phyloP scores from a whole-genome alignment of 2,329 filamentous ascomycete species.

The Aspergillus oerlinghausenensis region DNA sequence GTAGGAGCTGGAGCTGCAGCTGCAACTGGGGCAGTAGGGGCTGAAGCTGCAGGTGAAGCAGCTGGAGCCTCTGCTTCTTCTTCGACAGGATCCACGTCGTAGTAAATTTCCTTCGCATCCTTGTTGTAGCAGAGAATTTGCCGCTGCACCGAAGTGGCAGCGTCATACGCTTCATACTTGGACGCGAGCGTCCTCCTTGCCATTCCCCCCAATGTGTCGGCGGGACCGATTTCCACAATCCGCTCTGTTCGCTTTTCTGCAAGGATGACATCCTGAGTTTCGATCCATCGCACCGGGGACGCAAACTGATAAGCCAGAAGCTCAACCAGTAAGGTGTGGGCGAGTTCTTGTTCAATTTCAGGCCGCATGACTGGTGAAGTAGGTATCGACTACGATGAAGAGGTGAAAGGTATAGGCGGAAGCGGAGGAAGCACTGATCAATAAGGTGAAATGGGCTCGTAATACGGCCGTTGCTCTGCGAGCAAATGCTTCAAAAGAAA shows the following conservation, averaged over 20 bases:
- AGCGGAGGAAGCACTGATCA: background rate
- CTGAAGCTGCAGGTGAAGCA: constrained; percentile 34
- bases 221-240: constrained; percentile 95
- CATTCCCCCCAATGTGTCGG: constrained; percentile 96
- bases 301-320: constrained; percentile 99
- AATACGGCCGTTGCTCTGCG: background rate
- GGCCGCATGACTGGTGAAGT: constrained; percentile 70
- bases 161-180: constrained; percentile 98
- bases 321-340: constrained; percentile 96
- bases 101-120: constrained; percentile 98
- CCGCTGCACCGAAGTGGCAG: constrained; percentile 89
- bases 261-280: constrained; percentile 99
- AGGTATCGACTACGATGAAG: constrained; percentile 13
- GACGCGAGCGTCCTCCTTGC: constrained; percentile 90
- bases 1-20: constrained; percentile 52
- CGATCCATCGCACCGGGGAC: constrained; percentile 98
- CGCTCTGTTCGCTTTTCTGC: constrained; percentile 93
- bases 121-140: constrained; percentile 99
- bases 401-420: background rate
- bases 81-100: constrained; percentile 91
- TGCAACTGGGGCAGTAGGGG: constrained; percentile 43
- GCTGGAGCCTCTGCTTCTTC: constrained; percentile 67
- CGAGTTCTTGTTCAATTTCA: constrained; percentile 98
- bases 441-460: background rate
- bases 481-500: background rate